These are phyloP conservation scores for Phytophthora constricta DNA, from an alignment of 352 stramenopile species.

Conservation along the genomic window DNA sequence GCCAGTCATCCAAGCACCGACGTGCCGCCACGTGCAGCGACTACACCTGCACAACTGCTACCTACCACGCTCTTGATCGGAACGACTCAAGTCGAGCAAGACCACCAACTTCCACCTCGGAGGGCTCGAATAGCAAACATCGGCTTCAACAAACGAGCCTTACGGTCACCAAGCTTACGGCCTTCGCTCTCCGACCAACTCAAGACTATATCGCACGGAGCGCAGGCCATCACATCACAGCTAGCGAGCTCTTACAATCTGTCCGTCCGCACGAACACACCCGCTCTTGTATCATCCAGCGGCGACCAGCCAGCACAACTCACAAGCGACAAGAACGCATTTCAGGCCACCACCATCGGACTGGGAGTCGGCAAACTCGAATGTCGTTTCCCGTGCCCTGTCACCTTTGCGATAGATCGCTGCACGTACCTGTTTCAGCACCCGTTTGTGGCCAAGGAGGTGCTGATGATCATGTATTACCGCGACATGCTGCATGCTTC, in stretches of 20 bases:
- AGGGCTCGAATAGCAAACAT: conserved; percentile 7
- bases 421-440: conserved; percentile 80
- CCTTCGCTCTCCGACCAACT: conserved; percentile 74
- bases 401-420: conserved; percentile 52
- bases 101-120: conserved; percentile 6
- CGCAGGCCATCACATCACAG: conserved; percentile 57
- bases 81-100: conserved; percentile 7
- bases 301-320: background rate
- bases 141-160: conserved; percentile 5
- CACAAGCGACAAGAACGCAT: conserved; percentile 7
- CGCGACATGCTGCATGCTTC: conserved; percentile 64
- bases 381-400: conserved; percentile 69
- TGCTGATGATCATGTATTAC: conserved; percentile 83
- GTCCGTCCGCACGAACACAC: conserved; percentile 6
- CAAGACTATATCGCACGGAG: conserved; percentile 56
- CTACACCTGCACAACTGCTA: background rate
- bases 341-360: conserved; percentile 61
- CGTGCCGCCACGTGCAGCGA: background rate
- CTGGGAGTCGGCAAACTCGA: conserved; percentile 61
- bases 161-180: conserved; percentile 24
- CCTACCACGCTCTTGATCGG: conserved; percentile 15
- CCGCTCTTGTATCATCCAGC: conserved; percentile 4
- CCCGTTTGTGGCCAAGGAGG: conserved; percentile 67
- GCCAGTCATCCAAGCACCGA: background rate
- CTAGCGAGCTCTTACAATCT: conserved; percentile 57